A percentile compares a stretch with the other conserved stretches of the same genome.
These are phyloP conservation scores for Schoenoplectus triqueter DNA, from an alignment of 202 grass and related monocot species.

Conservation along the genomic window DNA sequence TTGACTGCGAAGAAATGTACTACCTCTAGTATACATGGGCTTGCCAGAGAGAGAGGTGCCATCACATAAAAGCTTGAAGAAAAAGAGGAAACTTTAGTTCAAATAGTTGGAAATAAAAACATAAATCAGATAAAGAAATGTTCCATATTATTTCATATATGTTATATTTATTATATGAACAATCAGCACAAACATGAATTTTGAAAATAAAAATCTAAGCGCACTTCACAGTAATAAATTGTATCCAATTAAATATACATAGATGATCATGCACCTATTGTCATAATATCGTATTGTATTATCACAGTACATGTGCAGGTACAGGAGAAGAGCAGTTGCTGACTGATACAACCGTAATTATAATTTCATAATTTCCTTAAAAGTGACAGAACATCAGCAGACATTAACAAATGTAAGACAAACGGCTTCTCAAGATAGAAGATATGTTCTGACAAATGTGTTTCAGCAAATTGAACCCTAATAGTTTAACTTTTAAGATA, in stretches of 20 bases:
- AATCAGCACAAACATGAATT: constrained; percentile 10
- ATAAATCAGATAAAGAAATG: constrained; percentile 9
- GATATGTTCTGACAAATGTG: neutral
- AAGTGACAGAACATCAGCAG: neutral
- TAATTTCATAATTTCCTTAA: neutral
- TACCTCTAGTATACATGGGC: constrained; percentile 72
- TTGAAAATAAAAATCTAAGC: neutral
- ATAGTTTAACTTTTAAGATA: neutral
- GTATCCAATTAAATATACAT: neutral
- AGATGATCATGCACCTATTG: neutral
- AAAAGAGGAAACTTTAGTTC: constrained; percentile 25
- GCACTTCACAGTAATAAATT: neutral
- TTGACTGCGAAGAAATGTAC: constrained; percentile 46
- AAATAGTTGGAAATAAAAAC: constrained; percentile 27
- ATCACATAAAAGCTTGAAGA: constrained; percentile 66
- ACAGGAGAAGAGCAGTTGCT: constrained; percentile 1
- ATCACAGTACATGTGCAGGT: constrained; percentile 1
- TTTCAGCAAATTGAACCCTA: constrained; percentile 14
- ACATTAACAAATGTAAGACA: constrained; percentile 11
- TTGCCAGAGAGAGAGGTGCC: constrained; percentile 75
- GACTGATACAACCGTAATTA: neutral
- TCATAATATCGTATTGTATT: neutral
- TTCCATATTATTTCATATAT: neutral
- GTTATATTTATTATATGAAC: neutral
- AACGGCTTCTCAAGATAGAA: neutral